These are phyloP conservation scores for Lithospermum erythrorhizon DNA, from an alignment of 257 asterid genomes.

Conservation along the genomic window DNA sequence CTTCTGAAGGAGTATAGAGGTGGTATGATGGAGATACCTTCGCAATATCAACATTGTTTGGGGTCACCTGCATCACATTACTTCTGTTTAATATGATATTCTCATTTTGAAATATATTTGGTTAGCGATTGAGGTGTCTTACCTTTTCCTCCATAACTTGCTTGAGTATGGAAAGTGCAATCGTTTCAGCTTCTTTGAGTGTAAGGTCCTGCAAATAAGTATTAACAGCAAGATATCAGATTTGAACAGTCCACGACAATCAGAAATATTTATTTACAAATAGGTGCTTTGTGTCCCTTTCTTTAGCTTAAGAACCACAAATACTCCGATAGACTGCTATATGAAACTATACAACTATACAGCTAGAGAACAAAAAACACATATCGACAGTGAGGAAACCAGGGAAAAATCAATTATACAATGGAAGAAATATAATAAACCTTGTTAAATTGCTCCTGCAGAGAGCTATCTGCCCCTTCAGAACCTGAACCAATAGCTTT, in stretches of 20 bases:
- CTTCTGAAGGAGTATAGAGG: conserved; percentile 71
- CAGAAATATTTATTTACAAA: background rate
- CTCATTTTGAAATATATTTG: background rate
- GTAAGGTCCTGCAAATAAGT: conserved; percentile 46
- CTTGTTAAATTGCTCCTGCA: conserved; percentile 68
- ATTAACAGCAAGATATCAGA: conserved; percentile 4
- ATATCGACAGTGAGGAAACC: no score
- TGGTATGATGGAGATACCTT: conserved; percentile 83
- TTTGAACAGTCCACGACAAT: background rate
- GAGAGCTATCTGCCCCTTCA: conserved; percentile 97
- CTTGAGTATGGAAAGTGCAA: conserved; percentile 73
- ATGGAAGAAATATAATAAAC: no score
- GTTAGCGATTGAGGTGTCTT: background rate
- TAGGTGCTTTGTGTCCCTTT: no score
- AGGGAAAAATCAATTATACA: no score
- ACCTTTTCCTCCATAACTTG: conserved; percentile 96
- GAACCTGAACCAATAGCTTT: conserved; percentile 97
- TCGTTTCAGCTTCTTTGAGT: conserved; percentile 73
- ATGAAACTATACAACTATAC: background rate
- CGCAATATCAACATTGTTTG: conserved; percentile 84
- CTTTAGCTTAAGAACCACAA: no score
- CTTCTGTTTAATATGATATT: background rate
- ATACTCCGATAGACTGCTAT: background rate
- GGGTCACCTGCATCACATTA: conserved; percentile 55
- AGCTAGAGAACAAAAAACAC: no score